These are phyloP conservation scores for Aspergillus sp. DNA, from an alignment of 2,329 filamentous ascomycete genomes.

Conservation along the genomic window DNA sequence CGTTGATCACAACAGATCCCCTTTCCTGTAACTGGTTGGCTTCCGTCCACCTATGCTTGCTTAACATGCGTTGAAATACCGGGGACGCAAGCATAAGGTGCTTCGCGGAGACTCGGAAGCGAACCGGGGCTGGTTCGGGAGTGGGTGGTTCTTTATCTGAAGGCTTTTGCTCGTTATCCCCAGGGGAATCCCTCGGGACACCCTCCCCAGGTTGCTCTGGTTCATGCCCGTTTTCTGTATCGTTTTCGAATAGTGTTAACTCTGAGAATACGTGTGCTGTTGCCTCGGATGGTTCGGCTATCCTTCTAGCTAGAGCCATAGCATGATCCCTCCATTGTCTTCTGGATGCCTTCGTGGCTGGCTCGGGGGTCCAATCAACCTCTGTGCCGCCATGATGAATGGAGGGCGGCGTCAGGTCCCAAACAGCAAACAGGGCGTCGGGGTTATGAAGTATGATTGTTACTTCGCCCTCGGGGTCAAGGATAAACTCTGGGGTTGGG, in stretches of 20 bases:
- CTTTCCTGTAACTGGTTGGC: not conserved
- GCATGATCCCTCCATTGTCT: too few species aligned
- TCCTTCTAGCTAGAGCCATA: too few species aligned
- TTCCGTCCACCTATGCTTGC: conserved; percentile 14
- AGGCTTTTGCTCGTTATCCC: too few species aligned
- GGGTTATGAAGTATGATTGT: not conserved
- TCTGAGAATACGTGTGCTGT: not conserved
- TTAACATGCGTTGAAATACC: conserved; percentile 12
- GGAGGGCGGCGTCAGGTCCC: not conserved
- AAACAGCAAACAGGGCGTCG: not conserved
- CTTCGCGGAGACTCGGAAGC: not conserved
- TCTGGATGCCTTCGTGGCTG: too few species aligned
- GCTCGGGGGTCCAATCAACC: not conserved
- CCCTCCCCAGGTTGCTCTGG: too few species aligned
- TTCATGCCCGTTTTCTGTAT: too few species aligned
- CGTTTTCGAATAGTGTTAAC: too few species aligned
- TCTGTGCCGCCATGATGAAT: too few species aligned
- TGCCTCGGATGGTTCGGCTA: not conserved
- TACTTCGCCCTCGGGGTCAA: not conserved
- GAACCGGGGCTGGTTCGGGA: not conserved
- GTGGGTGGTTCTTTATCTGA: too few species aligned
- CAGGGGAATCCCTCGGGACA: too few species aligned
- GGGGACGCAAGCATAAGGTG: conserved; percentile 21
- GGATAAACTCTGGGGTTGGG: not conserved
- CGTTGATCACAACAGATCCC: conserved; percentile 10